phyloP scores from a whole-genome alignment of 495 filamentous ascomycete genomes.

The Xylona heveae region DNA sequence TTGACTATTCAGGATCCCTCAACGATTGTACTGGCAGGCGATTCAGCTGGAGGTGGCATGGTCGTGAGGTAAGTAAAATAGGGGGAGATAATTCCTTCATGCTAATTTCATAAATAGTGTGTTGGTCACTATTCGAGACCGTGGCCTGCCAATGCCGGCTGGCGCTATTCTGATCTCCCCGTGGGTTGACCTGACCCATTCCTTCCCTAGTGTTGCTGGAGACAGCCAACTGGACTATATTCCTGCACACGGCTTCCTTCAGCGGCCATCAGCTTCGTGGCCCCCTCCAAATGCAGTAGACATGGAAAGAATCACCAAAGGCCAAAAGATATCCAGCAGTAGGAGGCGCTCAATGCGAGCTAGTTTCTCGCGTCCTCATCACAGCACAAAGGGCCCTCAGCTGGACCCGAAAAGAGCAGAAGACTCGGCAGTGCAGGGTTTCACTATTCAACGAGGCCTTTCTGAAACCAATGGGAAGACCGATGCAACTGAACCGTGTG shows the following conservation, averaged over 20 bases:
- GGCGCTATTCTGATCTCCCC: constrained; percentile 80
- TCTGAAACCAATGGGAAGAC: constrained; percentile 26
- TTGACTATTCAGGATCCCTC: constrained; percentile 48
- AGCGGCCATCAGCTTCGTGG: constrained; percentile 68
- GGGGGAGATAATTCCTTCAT: neutral
- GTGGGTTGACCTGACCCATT: constrained; percentile 87
- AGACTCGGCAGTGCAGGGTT: constrained; percentile 21
- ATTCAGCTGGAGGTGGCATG: constrained; percentile 85
- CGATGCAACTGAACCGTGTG: constrained; percentile 11
- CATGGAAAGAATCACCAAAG: constrained; percentile 15
- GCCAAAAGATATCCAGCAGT: too few species aligned
- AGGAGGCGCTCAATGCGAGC: too few species aligned
- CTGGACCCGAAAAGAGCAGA: constrained; percentile 8
- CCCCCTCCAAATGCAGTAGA: constrained; percentile 76
- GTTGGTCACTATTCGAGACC: constrained; percentile 63
- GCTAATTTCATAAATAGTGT: constrained; percentile 23
- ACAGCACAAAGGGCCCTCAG: constrained; percentile 3
- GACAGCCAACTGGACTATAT: constrained; percentile 69
- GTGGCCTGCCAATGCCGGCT: constrained; percentile 60
- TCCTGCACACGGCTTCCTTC: constrained; percentile 64
- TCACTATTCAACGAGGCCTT: constrained; percentile 19
- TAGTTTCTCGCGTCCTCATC: neutral
- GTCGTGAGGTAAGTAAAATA: constrained; percentile 31
- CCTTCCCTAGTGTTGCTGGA: constrained; percentile 66
- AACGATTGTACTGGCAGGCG: constrained; percentile 67